phyloP scores from a whole-genome alignment of 768 basidiomycete genomes.

The Dacryopinax spathularia region DNA sequence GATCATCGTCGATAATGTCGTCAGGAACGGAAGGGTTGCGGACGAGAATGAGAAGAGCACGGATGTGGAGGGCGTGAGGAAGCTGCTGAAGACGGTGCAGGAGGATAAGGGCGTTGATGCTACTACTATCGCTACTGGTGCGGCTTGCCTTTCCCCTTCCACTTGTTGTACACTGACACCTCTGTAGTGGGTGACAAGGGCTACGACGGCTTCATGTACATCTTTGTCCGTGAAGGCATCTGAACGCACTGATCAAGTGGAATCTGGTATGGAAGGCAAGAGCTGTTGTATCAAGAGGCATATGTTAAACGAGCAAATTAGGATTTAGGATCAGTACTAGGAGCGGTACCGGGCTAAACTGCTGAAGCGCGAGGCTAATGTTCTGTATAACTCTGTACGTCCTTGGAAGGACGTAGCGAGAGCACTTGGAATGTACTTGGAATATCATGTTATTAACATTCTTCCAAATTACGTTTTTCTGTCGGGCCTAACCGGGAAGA shows the following conservation, averaged over 20 bases:
- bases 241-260: neutral
- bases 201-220: slow-evolving; percentile 1
- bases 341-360: neutral
- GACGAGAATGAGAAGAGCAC: neutral
- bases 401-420: neutral
- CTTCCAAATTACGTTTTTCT: neutral
- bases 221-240: neutral
- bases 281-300: neutral
- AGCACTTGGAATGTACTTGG: neutral
- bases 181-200: neutral
- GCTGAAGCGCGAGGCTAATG: neutral
- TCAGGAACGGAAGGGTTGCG: slow-evolving; percentile 14
- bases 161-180: neutral
- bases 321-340: neutral
- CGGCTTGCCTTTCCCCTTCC: too few species aligned
- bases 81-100: neutral
- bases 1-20: slow-evolving; percentile 28
- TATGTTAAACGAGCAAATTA: neutral
- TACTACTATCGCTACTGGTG: neutral
- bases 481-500: neutral
- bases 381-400: neutral
- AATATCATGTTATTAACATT: neutral
- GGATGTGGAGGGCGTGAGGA: neutral
- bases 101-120: neutral
- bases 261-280: neutral